Evolutionary conservation across 257 asterid species (phyloP).

Genomic region (Nicotiana attenuata): DNA sequence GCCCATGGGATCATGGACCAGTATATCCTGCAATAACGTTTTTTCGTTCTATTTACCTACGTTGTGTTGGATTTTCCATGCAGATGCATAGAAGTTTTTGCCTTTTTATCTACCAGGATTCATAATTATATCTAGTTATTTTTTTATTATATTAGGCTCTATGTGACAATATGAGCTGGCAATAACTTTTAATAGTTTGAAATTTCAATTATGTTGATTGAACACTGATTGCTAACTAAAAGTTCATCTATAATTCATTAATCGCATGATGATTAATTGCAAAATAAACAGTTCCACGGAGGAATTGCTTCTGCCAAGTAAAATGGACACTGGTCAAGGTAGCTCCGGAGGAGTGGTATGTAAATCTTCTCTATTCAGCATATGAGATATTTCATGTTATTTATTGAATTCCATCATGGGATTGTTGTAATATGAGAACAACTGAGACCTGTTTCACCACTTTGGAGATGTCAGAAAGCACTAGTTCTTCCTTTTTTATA

Average conservation of each 20-base stretch:
- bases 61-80: neutral
- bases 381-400: neutral
- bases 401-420: neutral
- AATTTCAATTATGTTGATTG: neutral
- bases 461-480: neutral
- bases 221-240: neutral
- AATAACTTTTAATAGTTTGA: neutral
- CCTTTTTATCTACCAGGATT: neutral
- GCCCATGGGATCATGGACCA: too few species aligned
- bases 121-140: neutral
- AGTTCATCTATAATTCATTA: neutral
- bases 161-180: neutral
- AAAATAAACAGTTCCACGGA: conserved; percentile 38
- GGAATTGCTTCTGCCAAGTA: conserved; percentile 74
- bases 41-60: neutral
- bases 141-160: neutral
- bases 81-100: neutral
- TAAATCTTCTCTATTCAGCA: conserved; percentile 8
- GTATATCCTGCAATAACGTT: neutral
- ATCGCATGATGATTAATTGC: conserved; percentile 3
- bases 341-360: conserved; percentile 36
- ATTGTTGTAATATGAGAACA: neutral
- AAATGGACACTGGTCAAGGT: conserved; percentile 38
- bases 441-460: neutral
- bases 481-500: neutral